phyloP scores from a whole-genome alignment of 116 monocot species.

The Trichopus zeylanicus region DNA sequence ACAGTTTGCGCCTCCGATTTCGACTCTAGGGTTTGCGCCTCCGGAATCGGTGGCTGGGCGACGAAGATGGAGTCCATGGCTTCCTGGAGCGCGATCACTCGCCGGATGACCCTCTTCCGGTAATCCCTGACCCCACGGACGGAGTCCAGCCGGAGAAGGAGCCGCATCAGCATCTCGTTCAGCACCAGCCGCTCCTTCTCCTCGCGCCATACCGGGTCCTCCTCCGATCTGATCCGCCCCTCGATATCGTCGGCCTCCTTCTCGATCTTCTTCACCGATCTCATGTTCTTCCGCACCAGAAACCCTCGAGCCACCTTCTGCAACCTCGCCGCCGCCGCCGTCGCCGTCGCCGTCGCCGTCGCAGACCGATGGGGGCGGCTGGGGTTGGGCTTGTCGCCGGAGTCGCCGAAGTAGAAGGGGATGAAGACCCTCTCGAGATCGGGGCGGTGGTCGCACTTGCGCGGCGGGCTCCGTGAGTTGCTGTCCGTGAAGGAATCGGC shows the following conservation, averaged over 20 bases:
- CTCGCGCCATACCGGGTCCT: constrained; percentile 7
- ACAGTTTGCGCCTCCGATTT: neutral
- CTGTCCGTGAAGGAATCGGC: neutral
- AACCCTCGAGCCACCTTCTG: constrained; percentile 4
- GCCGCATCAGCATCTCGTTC: constrained; percentile 67
- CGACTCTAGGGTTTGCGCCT: neutral
- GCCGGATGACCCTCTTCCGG: constrained; percentile 47
- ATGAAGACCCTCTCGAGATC: neutral
- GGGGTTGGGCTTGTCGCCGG: neutral
- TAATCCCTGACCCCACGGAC: constrained; percentile 76
- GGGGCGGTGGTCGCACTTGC: neutral
- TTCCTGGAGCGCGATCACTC: constrained; percentile 68
- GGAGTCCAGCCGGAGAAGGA: constrained; percentile 60
- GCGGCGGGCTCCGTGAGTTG: constrained; percentile 5
- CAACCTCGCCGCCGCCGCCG: neutral
- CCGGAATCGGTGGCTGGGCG: neutral
- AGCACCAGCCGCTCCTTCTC: constrained; percentile 38
- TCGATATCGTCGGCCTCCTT: constrained; percentile 13
- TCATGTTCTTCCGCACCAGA: constrained; percentile 5
- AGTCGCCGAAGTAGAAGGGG: constrained; percentile 1
- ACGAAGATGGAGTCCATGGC: constrained; percentile 25
- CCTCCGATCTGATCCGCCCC: constrained; percentile 2
- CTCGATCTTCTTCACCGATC: constrained; percentile 4
- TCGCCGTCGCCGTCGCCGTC: too few relatives aligned
- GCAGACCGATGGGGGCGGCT: neutral